A percentile compares a stretch with the other conserved stretches of the same genome.
phyloP scores from a whole-genome alignment of 768 basidiomycete species.

The Termitomyces sp. region DNA sequence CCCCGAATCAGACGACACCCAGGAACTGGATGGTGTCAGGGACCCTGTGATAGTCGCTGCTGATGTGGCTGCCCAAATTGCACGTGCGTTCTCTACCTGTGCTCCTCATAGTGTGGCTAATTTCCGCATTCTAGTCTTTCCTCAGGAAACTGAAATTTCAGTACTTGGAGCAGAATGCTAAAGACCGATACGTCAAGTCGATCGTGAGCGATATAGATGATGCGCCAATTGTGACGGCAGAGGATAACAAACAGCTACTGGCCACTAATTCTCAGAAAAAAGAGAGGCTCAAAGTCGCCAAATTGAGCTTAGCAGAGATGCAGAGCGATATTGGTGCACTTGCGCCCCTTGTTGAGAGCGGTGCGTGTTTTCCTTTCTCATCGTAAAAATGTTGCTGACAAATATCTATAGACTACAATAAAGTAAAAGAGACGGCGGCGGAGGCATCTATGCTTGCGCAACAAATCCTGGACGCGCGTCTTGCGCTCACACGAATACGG shows the following conservation, averaged over 20 bases:
- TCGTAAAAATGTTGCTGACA: not conserved
- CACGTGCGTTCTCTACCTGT: constrained; percentile 23
- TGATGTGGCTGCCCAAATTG: constrained; percentile 57
- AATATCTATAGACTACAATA: constrained; percentile 46
- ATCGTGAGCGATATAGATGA: constrained; percentile 85
- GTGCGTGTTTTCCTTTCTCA: constrained; percentile 23
- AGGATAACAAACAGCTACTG: constrained; percentile 67
- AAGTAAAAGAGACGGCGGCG: constrained; percentile 43
- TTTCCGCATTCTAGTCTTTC: constrained; percentile 42
- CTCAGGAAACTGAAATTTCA: constrained; percentile 83
- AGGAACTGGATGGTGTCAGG: constrained; percentile 26
- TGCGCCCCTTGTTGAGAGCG: constrained; percentile 66
- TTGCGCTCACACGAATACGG: constrained; percentile 73
- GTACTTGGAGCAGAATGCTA: constrained; percentile 87
- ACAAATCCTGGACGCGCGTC: constrained; percentile 77
- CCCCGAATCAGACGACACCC: constrained; percentile 28
- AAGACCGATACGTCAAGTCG: constrained; percentile 80
- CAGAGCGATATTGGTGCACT: constrained; percentile 56
- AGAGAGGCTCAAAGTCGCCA: constrained; percentile 55
- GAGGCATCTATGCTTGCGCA: constrained; percentile 59
- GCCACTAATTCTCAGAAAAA: constrained; percentile 67
- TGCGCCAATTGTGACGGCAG: constrained; percentile 71
- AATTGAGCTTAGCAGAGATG: constrained; percentile 54
- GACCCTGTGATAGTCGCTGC: constrained; percentile 53
- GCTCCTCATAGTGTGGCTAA: not conserved